Evolutionary conservation across 192 early-diverging fungal species (phyloP), one percentile per base, ranked within the genome.

Genomic region (Coemansia sp.): DNA sequence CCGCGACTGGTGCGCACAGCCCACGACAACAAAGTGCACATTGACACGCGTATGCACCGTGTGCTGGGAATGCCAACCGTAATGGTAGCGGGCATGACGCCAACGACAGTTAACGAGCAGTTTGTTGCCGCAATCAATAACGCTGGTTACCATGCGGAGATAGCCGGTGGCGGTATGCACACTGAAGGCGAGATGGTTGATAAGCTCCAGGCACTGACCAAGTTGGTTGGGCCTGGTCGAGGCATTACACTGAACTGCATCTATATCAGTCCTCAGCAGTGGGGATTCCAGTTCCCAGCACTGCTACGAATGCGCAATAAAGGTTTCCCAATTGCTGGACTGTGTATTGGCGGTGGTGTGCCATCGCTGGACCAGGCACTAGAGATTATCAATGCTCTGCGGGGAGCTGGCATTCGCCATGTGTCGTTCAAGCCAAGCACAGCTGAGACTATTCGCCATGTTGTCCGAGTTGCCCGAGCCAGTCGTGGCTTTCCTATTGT

Each of bases 41-140:
- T 98, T 18, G 94, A 94, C 74, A 93, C 92, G 16, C 81, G 83
- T 7, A 93, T 98, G 88, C 87, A 87, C 35, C 88, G 92, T 32
- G 82, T 94, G n/a, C 66, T 94, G 48, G 88, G 90, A 53, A 88
- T 91, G 78, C 90, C 96, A 7, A 92, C 96, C 48, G 66, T 98
- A 38, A 95, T 95, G 96, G 93, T 95, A 51, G 91, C 92, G 19
- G 96, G 96, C 35, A 96, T 96, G 94, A 93, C 91, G 2, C 94
- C 93, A 6, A 90, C 89, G 4, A 96, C 96, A 6, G 87, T 85
- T 62, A 89, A 83, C 58, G 87, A 86, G 41, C 41, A 81, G 16
- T 92, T 96, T 75, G 92, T 94, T 11, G 85, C 89, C 10, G 93
- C 94, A 19, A 82, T 92, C 37, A 89, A 88, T 83, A 93, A 92